Evolutionary conservation across 768 basidiomycete genomes (phyloP).

Genomic region (Pleurotus platypus): DNA sequence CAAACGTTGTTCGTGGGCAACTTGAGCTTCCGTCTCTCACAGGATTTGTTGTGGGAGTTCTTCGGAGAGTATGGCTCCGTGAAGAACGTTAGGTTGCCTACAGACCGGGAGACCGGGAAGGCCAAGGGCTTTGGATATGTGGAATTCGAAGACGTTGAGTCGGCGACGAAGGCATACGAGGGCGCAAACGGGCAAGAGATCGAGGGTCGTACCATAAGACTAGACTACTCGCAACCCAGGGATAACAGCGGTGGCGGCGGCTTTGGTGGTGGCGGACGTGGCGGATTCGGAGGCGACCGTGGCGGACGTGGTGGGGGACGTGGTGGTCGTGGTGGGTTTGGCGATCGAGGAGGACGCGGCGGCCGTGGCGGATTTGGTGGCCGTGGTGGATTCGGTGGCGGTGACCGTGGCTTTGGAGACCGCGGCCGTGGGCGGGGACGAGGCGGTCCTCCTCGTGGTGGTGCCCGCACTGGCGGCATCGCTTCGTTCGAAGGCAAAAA

Average conservation of each 20-base stretch:
- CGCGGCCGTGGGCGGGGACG: conserved; percentile 34
- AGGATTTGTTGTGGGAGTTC: conserved; percentile 85
- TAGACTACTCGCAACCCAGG: conserved; percentile 86
- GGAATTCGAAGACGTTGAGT: conserved; percentile 80
- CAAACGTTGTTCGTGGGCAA: conserved; percentile 88
- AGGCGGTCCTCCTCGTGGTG: conserved; percentile 37
- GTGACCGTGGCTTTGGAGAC: conserved; percentile 3
- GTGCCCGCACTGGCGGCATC: conserved; percentile 62
- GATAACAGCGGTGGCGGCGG: conserved; percentile 55
- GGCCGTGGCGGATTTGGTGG: conserved; percentile 35
- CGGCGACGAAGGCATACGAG: conserved; percentile 78
- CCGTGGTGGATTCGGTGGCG: conserved; percentile 41
- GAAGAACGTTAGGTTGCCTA: conserved; percentile 85
- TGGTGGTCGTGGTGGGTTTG: conserved; percentile 34
- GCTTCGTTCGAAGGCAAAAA: conserved; percentile 65
- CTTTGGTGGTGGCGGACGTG: conserved; percentile 33
- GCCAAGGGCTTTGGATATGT: conserved; percentile 98
- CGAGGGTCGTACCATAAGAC: conserved; percentile 73
- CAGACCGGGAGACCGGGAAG: conserved; percentile 85
- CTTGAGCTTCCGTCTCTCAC: conserved; percentile 73
- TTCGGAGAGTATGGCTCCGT: conserved; percentile 87
- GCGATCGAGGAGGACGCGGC: conserved; percentile 35
- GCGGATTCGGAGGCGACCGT: conserved; percentile 44
- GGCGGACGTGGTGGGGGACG: conserved; percentile 39
- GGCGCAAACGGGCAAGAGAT: conserved; percentile 69